Percentiles rank a stretch among this genome's conserved stretches.
phyloP scores from a whole-genome alignment of 192 early-diverging fungal genomes.

The Pilobolus umbonatus region DNA sequence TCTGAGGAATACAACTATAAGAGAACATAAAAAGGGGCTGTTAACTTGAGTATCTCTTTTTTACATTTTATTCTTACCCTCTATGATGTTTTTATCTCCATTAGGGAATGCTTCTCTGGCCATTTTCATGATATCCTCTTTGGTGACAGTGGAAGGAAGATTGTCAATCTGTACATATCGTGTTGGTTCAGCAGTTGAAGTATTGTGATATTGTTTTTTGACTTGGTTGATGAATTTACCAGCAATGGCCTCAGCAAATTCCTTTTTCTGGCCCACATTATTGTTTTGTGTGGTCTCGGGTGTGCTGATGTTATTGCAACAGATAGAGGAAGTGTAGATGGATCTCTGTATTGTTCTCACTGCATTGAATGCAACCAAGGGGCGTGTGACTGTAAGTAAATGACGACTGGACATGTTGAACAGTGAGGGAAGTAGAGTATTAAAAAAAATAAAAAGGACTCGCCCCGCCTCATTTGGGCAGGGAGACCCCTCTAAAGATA shows the following conservation, averaged over 20 bases:
- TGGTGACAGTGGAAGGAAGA: slow-evolving; percentile 24
- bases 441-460: too few species aligned
- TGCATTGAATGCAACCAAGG: too few species aligned
- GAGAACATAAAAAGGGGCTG: not conserved
- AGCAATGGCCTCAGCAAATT: not conserved
- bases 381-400: too few species aligned
- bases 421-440: too few species aligned
- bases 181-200: not conserved
- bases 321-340: too few species aligned
- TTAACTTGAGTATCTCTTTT: not conserved
- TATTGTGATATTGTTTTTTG: not conserved
- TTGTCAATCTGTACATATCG: slow-evolving; percentile 19
- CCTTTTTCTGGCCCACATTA: not conserved
- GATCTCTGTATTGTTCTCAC: too few species aligned
- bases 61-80: slow-evolving; percentile 13
- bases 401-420: too few species aligned
- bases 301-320: too few species aligned
- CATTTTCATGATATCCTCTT: slow-evolving; percentile 27
- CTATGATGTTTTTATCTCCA: slow-evolving; percentile 23
- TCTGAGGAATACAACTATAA: slow-evolving; percentile 24
- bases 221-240: not conserved
- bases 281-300: too few species aligned
- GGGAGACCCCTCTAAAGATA: too few species aligned
- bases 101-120: slow-evolving; percentile 24
- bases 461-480: too few species aligned